A percentile compares a stretch with the other conserved stretches of the same genome.
phyloP scores from a whole-genome alignment of 1,139 yeast genomes.

The Candida labiduridarum region DNA sequence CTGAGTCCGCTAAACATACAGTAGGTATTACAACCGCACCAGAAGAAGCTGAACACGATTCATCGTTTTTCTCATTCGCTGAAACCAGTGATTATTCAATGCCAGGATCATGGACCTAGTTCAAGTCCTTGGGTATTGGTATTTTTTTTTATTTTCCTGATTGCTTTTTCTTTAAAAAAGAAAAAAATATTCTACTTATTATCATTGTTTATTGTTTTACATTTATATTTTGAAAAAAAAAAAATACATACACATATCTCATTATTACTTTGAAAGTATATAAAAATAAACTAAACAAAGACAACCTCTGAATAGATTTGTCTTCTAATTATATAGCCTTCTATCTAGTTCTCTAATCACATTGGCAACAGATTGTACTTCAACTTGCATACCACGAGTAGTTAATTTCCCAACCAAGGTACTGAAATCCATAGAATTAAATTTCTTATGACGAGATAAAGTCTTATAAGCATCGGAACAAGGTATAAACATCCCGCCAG shows the following conservation, averaged over 20 bases:
- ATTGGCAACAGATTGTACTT: conserved; percentile 82
- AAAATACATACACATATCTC: not conserved
- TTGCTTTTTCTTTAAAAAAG: not conserved
- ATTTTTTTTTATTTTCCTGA: not conserved
- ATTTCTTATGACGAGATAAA: conserved; percentile 75
- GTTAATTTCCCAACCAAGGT: conserved; percentile 74
- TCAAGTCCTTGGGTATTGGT: not conserved
- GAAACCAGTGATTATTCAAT: conserved; percentile 10
- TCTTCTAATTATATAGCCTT: conserved; percentile 50
- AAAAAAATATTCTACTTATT: not conserved
- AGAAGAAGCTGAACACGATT: conserved; percentile 10
- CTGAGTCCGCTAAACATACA: not conserved
- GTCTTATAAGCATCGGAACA: conserved; percentile 89
- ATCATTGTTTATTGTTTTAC: not conserved
- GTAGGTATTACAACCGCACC: not conserved
- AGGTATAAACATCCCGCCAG: conserved; percentile 61
- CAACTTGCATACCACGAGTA: conserved; percentile 86
- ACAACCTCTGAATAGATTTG: not conserved
- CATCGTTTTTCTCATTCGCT: conserved; percentile 7
- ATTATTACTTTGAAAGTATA: not conserved
- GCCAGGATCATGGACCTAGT: conserved; percentile 16
- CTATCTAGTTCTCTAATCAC: conserved; percentile 79
- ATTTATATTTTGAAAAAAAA: not conserved
- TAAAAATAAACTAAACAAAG: not conserved
- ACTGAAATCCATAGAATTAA: conserved; percentile 70